Conservation (phyloP, 495 filamentous ascomycete genomes). For the Penicillium desertorum region DNA sequence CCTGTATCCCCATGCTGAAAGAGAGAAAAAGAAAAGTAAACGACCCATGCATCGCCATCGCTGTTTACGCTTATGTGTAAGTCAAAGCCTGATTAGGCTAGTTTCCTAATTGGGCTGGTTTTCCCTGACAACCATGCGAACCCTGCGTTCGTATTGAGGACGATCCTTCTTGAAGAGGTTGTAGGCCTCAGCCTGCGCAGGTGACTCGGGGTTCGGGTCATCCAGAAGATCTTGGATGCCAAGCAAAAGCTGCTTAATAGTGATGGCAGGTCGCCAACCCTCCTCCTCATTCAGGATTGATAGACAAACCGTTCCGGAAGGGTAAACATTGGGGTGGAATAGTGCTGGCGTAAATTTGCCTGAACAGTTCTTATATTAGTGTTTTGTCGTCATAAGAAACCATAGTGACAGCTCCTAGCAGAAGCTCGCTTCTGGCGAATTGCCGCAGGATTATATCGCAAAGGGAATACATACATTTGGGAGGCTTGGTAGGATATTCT, state of each 20-base stretch:
- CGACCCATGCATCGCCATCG: conserved; percentile 7
- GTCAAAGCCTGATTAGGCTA: conserved; percentile 2
- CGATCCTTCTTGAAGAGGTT: conserved; percentile 94
- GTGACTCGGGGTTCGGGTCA: conserved; percentile 95
- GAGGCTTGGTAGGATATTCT: conserved; percentile 99
- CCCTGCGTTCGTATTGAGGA: conserved; percentile 80
- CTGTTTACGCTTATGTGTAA: conserved; percentile 4
- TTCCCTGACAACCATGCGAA: conserved; percentile 81
- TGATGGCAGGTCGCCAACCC: conserved; percentile 97
- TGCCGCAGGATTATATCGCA: not conserved
- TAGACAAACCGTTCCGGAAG: conserved; percentile 94
- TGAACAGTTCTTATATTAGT: conserved; percentile 34
- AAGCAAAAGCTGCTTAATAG: conserved; percentile 93
- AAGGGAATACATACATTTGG: conserved; percentile 72
- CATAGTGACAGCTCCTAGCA: not conserved
- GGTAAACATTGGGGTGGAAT: conserved; percentile 99
- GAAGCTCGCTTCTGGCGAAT: no score
- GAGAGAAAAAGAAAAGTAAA: conserved; percentile 15
- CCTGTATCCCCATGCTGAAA: conserved; percentile 17
- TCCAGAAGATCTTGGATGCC: conserved; percentile 94
- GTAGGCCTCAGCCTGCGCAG: conserved; percentile 96
- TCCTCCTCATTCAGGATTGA: conserved; percentile 99
- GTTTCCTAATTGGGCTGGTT: conserved; percentile 66
- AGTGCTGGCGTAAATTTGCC: conserved; percentile 96
- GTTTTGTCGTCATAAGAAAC: conserved; percentile 3